Evolutionary conservation across 345 rosid species (phyloP), one percentile per base, ranked within the genome.

Genomic region (Firmiana major): DNA sequence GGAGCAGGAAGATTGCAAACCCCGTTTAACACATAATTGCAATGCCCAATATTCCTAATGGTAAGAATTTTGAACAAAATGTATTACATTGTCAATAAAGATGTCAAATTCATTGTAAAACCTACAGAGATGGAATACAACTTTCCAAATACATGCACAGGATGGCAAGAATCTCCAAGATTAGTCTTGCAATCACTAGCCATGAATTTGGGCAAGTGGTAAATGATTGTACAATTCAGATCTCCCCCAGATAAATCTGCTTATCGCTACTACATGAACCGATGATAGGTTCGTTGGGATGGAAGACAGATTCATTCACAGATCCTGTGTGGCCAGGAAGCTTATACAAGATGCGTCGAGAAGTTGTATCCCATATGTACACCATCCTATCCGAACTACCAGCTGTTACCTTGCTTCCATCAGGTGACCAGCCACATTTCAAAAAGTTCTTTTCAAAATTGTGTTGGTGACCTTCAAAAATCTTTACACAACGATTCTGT

Each of bases 301-400:
- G 99, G 77, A 96, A 96, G 54, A 86, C 94, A 0, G 88, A 83
- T 86, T 96, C 99, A 12, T 96, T 93, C 65, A 93, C 97, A 0
- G 97, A 96, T 28, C 97, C 99, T 5, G 89, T 85, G 77, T 96
- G 99, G 21, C 99, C 99, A 4, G 99, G 99, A 55, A 96, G 97
- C 92, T 92, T 93, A 65, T 93, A 96, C 68, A 96, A 78, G 82
- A 90, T 92, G 59, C 97, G 87, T 13, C 98, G 86, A 63, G 92
- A 85, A 15, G 98, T 96, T 57, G 99, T 93, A 74, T 96, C 98
- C 99, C 99, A 93, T 48, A 96, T 85, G 82, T 93, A 89, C 65
- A 93, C 98, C 99, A 96, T 96, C 22, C 99, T 90, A 81, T 96
- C 99, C 0, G 97, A 81, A 62, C 99, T 96, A 46, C 99, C 98